phyloP scores from a whole-genome alignment of 2,329 filamentous ascomycete genomes.

The Sarocladiaceae sp. region DNA sequence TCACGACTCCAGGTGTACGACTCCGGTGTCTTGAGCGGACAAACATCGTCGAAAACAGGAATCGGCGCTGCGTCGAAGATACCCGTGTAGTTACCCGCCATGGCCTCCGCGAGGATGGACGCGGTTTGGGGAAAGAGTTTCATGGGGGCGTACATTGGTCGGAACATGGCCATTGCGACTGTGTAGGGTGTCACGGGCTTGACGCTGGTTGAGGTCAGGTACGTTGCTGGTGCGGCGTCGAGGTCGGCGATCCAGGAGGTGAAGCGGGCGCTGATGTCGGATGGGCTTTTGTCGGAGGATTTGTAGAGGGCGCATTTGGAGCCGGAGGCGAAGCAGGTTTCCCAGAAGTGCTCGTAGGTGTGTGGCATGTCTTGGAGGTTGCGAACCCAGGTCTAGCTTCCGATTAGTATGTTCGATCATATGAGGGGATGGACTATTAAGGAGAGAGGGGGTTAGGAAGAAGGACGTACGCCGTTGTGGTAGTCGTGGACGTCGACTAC shows the following conservation, averaged over 20 bases:
- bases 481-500: constrained; percentile 34
- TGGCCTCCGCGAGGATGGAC: constrained; percentile 13
- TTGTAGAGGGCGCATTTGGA: constrained; percentile 25
- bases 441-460: not conserved
- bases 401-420: not conserved
- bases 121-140: constrained; percentile 13
- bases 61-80: not conserved
- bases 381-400: constrained; percentile 26
- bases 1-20: constrained; percentile 16
- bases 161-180: constrained; percentile 21
- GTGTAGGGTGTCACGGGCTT: constrained; percentile 27
- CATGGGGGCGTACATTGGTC: constrained; percentile 24
- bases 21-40: constrained; percentile 7
- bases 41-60: constrained; percentile 14
- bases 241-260: constrained; percentile 24
- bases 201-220: constrained; percentile 14
- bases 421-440: not conserved
- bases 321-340: constrained; percentile 29
- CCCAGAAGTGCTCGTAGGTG: constrained; percentile 28
- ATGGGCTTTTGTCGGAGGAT: constrained; percentile 19
- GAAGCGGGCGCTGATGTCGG: constrained; percentile 28
- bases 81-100: constrained; percentile 16
- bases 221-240: constrained; percentile 19
- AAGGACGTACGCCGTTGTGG: constrained; percentile 22
- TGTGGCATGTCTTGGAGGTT: constrained; percentile 34